These are phyloP conservation scores for Colletotrichum caudatum DNA, from an alignment of 2,329 filamentous ascomycete genomes.

Conservation along the genomic window DNA sequence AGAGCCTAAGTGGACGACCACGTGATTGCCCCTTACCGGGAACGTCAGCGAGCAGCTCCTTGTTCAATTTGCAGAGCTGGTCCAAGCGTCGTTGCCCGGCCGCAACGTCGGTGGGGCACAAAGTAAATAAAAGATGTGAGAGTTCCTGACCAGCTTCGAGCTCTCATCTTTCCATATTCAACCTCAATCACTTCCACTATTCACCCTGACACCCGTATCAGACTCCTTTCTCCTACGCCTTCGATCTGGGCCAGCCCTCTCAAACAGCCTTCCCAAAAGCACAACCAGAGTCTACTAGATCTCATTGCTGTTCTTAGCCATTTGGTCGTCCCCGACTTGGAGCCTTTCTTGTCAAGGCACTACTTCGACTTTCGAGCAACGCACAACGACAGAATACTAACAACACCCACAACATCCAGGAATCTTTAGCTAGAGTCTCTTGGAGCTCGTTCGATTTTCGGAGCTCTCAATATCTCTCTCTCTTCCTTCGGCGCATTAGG, in stretches of 20 bases:
- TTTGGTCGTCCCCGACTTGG: slow-evolving; percentile 63
- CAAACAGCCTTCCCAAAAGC: slow-evolving; percentile 49
- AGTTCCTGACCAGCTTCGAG: slow-evolving; percentile 42
- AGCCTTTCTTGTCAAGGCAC: slow-evolving; percentile 57
- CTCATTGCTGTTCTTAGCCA: slow-evolving; percentile 58
- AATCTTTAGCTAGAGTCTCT: slow-evolving; percentile 71
- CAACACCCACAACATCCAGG: slow-evolving; percentile 58
- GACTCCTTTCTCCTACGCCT: slow-evolving; percentile 32
- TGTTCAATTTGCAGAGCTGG: slow-evolving; percentile 4
- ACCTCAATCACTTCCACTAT: slow-evolving; percentile 43
- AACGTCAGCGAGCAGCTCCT: slow-evolving; percentile 5
- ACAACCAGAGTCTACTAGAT: slow-evolving; percentile 59
- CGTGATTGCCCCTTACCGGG: slow-evolving; percentile 15
- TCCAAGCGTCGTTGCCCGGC: slow-evolving; percentile 42
- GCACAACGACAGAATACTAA: slow-evolving; percentile 59
- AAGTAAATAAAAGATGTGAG: slow-evolving; percentile 61
- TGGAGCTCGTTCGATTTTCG: slow-evolving; percentile 65
- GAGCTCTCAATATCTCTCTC: slow-evolving; percentile 53
- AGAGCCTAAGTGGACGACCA: neutral
- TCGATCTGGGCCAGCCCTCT: slow-evolving; percentile 45
- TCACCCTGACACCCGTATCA: slow-evolving; percentile 36
- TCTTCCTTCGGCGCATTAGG: slow-evolving; percentile 56
- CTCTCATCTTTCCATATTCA: slow-evolving; percentile 46
- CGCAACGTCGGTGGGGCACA: slow-evolving; percentile 49
- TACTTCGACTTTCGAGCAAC: slow-evolving; percentile 62